These are phyloP conservation scores for Phytopythium chamaehyphon DNA, from an alignment of 352 stramenopile species.

Conservation along the genomic window DNA sequence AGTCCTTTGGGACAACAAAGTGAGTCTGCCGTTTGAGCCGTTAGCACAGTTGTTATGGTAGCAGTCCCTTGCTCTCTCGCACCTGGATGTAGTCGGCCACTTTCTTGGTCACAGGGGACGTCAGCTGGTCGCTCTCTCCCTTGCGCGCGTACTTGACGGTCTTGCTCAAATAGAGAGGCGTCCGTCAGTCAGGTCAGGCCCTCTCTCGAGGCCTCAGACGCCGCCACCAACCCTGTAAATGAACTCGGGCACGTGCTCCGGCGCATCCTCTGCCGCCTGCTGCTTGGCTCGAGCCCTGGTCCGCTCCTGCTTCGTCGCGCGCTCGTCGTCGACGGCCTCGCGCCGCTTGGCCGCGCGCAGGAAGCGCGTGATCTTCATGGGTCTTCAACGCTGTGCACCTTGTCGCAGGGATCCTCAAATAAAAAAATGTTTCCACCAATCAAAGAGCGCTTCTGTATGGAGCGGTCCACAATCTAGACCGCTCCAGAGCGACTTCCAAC, in stretches of 20 bases:
- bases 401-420: constrained; percentile 7
- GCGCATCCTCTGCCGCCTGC: background rate
- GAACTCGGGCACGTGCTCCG: constrained; percentile 41
- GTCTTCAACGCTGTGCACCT: too few species aligned
- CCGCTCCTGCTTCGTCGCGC: constrained; percentile 16
- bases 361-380: constrained; percentile 69
- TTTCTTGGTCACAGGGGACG: constrained; percentile 27
- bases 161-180: constrained; percentile 5
- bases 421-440: background rate
- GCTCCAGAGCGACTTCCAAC: too few species aligned
- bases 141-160: constrained; percentile 55
- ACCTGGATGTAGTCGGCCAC: constrained; percentile 54
- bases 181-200: background rate
- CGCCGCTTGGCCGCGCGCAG: constrained; percentile 67
- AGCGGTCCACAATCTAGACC: too few species aligned
- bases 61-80: too few species aligned
- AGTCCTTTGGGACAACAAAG: constrained; percentile 38
- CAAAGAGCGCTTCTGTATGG: too few species aligned
- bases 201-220: background rate
- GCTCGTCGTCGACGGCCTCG: constrained; percentile 27
- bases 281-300: too few species aligned
- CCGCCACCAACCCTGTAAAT: constrained; percentile 36
- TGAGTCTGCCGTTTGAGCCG: constrained; percentile 39
- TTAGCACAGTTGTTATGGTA: too few species aligned
- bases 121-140: constrained; percentile 16